These are phyloP conservation scores for Kalmusia sp. DNA, from an alignment of 2,329 filamentous ascomycete genomes.

Conservation along the genomic window DNA sequence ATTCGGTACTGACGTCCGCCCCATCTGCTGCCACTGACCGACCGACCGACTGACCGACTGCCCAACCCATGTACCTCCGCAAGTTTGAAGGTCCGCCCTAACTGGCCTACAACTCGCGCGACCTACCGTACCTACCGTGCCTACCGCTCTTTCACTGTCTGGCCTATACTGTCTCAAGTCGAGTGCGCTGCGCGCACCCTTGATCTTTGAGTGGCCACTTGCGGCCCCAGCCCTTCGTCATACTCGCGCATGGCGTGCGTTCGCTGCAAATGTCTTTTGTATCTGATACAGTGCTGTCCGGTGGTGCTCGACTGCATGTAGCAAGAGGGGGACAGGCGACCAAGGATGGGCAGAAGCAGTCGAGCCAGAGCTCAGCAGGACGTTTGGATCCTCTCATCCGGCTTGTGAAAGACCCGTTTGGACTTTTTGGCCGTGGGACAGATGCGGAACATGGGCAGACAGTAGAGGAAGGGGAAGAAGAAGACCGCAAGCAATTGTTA, in stretches of 20 bases:
- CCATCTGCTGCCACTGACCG: not conserved
- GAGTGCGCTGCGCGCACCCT: not conserved
- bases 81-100: not conserved
- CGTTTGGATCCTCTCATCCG: conserved; percentile 45
- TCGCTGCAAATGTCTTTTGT: conserved; percentile 44
- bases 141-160: not conserved
- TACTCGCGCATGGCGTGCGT: conserved; percentile 42
- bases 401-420: conserved; percentile 44
- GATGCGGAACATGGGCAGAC: conserved; percentile 12
- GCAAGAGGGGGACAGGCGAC: conserved; percentile 13
- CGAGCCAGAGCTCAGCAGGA: conserved; percentile 38
- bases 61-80: not conserved
- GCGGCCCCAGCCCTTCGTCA: conserved; percentile 19
- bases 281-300: conserved; percentile 42
- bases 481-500: conserved; percentile 64
- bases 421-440: conserved; percentile 23
- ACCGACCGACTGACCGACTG: too few relatives aligned
- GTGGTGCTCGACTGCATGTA: conserved; percentile 38
- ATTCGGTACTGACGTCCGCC: not conserved
- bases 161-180: not conserved
- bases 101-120: not conserved
- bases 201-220: conserved; percentile 13
- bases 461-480: conserved; percentile 1
- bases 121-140: conserved; percentile 5
- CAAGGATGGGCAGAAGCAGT: conserved; percentile 21